Conservation (phyloP, 148 eudicot species). For the Rhododendron mucronatum region DNA sequence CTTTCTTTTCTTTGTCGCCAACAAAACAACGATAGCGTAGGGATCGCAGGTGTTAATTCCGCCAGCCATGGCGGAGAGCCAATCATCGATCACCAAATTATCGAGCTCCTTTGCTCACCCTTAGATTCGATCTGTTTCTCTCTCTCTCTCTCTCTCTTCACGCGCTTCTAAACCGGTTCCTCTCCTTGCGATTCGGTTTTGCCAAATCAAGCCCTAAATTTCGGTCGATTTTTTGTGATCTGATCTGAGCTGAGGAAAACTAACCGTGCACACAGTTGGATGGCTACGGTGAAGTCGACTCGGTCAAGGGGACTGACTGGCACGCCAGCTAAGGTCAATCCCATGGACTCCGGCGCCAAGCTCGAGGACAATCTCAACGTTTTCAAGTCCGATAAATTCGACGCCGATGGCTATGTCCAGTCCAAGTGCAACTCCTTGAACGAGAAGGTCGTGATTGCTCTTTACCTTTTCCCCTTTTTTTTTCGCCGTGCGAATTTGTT, state of each 20-base stretch:
- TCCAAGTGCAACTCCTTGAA: constrained; percentile 72
- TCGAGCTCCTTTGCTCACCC: background rate
- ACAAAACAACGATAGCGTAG: background rate
- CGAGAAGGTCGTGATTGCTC: constrained; percentile 57
- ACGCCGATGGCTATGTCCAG: constrained; percentile 71
- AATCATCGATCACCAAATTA: background rate
- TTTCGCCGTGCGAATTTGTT: background rate
- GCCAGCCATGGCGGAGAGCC: background rate
- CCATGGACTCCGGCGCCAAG: constrained; percentile 49
- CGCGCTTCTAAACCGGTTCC: background rate
- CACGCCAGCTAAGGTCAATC: constrained; percentile 46
- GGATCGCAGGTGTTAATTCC: no score
- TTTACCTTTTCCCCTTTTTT: background rate
- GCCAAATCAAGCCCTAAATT: constrained; percentile 14
- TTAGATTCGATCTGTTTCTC: background rate
- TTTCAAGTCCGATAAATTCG: constrained; percentile 77
- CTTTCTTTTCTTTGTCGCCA: background rate
- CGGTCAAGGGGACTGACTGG: constrained; percentile 54
- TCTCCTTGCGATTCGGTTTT: background rate
- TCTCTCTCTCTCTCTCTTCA: background rate
- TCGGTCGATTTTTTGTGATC: background rate
- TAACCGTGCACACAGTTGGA: background rate
- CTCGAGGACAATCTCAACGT: constrained; percentile 81
- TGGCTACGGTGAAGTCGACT: constrained; percentile 69
- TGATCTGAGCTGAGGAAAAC: background rate